Evolutionary conservation across 192 early-diverging fungal genomes (phyloP).

Genomic region (Bifiguratus adelaidae): DNA sequence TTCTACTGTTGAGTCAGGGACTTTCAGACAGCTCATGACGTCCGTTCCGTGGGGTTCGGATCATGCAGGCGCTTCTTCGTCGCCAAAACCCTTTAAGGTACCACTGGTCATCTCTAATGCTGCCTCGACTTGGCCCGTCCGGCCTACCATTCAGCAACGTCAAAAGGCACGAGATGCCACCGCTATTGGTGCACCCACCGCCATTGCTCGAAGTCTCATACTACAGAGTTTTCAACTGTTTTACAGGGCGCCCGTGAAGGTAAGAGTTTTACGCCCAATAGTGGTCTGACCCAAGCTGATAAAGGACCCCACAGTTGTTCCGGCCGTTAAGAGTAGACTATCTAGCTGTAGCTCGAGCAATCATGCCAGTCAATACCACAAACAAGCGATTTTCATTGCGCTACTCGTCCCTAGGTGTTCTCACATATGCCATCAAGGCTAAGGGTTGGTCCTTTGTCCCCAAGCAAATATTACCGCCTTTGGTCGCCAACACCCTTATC

Average conservation of each 20-base stretch:
- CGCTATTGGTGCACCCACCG: conserved; percentile 37
- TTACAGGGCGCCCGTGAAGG: conserved; percentile 49
- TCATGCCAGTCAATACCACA: conserved; percentile 41
- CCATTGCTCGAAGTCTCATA: conserved; percentile 39
- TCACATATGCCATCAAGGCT: conserved; percentile 53
- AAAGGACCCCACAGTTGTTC: conserved; percentile 54
- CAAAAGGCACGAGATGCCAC: conserved; percentile 38
- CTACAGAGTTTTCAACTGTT: conserved; percentile 39
- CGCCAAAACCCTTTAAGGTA: no score
- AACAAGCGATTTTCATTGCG: conserved; percentile 35
- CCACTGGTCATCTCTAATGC: no score
- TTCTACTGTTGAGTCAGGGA: no score
- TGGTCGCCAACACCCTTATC: conserved; percentile 63
- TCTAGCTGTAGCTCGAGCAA: conserved; percentile 60
- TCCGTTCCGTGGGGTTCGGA: no score
- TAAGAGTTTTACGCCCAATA: conserved; percentile 6
- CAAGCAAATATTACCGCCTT: conserved; percentile 58
- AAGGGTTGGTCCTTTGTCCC: conserved; percentile 60
- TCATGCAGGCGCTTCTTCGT: no score
- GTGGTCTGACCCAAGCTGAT: not conserved
- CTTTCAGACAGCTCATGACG: no score
- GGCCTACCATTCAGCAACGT: no score
- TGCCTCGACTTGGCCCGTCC: no score
- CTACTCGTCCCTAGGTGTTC: conserved; percentile 61
- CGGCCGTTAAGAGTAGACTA: conserved; percentile 72